A percentile compares a stretch with the other conserved stretches of the same genome.
phyloP scores from a whole-genome alignment of 2,329 filamentous ascomycete genomes.

The Fusarium sambucinum region DNA sequence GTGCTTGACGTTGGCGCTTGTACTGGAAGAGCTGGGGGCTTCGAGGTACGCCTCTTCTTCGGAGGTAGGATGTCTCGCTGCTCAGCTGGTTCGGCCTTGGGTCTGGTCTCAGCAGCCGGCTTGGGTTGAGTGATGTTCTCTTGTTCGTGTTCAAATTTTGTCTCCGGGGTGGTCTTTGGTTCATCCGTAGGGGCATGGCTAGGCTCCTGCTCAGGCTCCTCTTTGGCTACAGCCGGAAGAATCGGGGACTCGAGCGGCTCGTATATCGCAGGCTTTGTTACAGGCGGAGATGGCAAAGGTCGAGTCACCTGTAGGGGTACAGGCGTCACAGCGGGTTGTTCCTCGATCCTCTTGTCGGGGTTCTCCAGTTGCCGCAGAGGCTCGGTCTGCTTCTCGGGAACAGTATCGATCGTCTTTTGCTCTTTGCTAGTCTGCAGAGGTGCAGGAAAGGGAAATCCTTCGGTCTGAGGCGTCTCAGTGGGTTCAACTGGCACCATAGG shows the following conservation, averaged over 20 bases:
- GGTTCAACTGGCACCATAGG: background rate
- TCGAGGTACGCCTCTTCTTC: background rate
- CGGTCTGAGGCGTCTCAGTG: background rate
- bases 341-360: background rate
- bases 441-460: background rate
- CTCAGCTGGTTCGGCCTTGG: background rate
- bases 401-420: background rate
- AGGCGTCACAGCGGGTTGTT: background rate
- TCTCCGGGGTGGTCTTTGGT: background rate
- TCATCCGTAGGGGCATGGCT: background rate
- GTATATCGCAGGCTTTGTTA: background rate
- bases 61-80: background rate
- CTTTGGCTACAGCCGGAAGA: background rate
- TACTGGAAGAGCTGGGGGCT: background rate
- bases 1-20: background rate
- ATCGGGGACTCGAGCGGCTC: conserved; percentile 5
- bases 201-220: background rate
- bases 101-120: background rate
- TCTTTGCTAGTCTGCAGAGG: background rate
- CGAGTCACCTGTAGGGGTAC: background rate
- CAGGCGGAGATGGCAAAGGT: conserved; percentile 10
- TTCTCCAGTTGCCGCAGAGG: background rate
- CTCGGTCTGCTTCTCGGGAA: background rate
- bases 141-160: background rate
- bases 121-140: background rate